A percentile compares a stretch with the other conserved stretches of the same genome.
Evolutionary conservation across 257 asterid genomes (phyloP).

Genomic region (Solanum neorickii): DNA sequence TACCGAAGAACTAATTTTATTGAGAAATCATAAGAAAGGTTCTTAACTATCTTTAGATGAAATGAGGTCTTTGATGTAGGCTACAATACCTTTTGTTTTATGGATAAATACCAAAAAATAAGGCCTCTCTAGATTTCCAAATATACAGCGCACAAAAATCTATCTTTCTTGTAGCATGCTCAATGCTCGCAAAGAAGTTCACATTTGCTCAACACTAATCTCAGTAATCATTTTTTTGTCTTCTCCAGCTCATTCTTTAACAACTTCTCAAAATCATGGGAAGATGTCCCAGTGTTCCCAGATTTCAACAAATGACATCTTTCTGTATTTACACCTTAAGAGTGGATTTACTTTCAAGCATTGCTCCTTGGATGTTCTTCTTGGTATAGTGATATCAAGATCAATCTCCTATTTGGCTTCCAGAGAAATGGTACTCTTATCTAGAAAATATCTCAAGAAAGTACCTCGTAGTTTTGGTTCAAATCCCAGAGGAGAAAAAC

Average conservation of each 20-base stretch:
- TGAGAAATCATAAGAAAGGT: background rate
- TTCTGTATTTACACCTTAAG: background rate
- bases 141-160: background rate
- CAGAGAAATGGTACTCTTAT: background rate
- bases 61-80: background rate
- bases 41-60: background rate
- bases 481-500: background rate
- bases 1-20: background rate
- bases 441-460: background rate
- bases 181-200: background rate
- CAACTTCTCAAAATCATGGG: background rate
- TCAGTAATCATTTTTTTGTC: background rate
- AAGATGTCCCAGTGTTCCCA: background rate
- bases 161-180: background rate
- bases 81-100: background rate
- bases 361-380: background rate
- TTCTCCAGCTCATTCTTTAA: background rate
- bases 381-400: background rate
- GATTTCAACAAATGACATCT: background rate
- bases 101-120: background rate
- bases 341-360: background rate
- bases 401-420: background rate
- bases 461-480: background rate
- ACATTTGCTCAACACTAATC: background rate
- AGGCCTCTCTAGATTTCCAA: background rate